Base-by-base conservation (phyloP, 805 yeast genomes). In the Wickerhamomyces canadensis region DNA sequence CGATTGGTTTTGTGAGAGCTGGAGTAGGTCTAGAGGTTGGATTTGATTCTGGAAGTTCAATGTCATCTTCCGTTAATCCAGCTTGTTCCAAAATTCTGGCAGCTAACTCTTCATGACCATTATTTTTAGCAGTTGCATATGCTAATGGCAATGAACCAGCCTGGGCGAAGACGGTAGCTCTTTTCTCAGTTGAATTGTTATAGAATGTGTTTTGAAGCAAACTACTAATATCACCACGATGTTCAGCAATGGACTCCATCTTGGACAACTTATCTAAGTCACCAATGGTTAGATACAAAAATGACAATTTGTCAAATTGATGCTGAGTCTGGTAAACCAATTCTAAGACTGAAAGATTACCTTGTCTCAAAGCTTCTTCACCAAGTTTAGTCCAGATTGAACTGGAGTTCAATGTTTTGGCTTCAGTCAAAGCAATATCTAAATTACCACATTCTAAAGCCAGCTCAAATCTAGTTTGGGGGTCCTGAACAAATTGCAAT, bases 371-470 rank as follows among this genome's bases (percentile, higher is more conserved):
- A 5, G 98, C 98, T 57, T 86, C 98, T 41, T 73, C 72, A 27
- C 89, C 93, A 36, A 93, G 69, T 48, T 74, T 77, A 44, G 78
- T 83, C 96, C 98, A 94, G 41, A 79, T 76, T 21, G 67, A 65
- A 13, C 76, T 64, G 44, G 72, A 72, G 55, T 86, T 78, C 52
- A 93, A 71, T 45, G 76, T 75, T 51, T 77, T 76, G 31, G 98
- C 98, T 68, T 91, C 96, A 38, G 72, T 80, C 33, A 84, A 67
- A n/a, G 98, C 99, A 46, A 84, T 84, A 12, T 71, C 73, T 48
- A 93, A 70, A 59, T 91, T 85, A 49, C 95, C 91, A 57, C 95
- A 85, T 65, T 93, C 97, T 44, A 93, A 70, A 18, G 98, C 97
- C 51, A 93, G 72, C 52, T 93, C 98, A 54, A 93, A 91, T 62